Evolutionary conservation across 495 filamentous ascomycete genomes (phyloP).

Genomic region (Hypoxylon trugodes): DNA sequence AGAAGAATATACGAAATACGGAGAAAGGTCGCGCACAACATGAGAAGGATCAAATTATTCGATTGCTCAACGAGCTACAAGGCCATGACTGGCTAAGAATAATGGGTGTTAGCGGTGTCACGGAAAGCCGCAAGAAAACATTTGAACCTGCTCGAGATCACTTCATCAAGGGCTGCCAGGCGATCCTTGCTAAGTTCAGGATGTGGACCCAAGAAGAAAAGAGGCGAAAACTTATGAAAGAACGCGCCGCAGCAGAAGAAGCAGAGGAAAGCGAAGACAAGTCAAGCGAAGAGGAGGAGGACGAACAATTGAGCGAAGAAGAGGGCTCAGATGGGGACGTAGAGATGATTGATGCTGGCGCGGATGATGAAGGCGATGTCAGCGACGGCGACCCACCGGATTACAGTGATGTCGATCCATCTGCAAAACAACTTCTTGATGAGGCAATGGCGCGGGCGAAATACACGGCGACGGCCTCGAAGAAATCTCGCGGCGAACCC

Average conservation of each 20-base stretch:
- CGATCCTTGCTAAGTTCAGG: conserved; percentile 84
- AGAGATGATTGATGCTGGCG: conserved; percentile 35
- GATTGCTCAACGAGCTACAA: conserved; percentile 84
- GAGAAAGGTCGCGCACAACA: conserved; percentile 92
- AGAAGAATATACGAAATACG: conserved; percentile 92
- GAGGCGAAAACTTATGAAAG: conserved; percentile 73
- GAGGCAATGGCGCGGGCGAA: conserved; percentile 64
- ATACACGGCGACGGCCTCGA: conserved; percentile 35
- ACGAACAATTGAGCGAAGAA: conserved; percentile 35
- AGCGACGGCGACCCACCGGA: conserved; percentile 64
- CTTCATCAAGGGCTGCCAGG: conserved; percentile 81
- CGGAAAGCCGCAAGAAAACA: conserved; percentile 80
- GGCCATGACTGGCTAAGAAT: conserved; percentile 92
- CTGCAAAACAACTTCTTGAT: conserved; percentile 74
- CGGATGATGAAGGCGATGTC: conserved; percentile 44
- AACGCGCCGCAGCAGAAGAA: conserved; percentile 61
- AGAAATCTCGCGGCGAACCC: conserved; percentile 47
- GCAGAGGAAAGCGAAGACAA: conserved; percentile 51
- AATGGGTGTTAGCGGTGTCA: conserved; percentile 90
- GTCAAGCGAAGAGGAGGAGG: conserved; percentile 43
- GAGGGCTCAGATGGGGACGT: conserved; percentile 36
- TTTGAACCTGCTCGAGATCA: conserved; percentile 86
- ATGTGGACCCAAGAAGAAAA: conserved; percentile 92
- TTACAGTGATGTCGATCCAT: conserved; percentile 76
- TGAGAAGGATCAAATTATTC: conserved; percentile 86